Evolutionary conservation across 2,329 filamentous ascomycete genomes (phyloP).

Genomic region (Mycosphaerella sp.): DNA sequence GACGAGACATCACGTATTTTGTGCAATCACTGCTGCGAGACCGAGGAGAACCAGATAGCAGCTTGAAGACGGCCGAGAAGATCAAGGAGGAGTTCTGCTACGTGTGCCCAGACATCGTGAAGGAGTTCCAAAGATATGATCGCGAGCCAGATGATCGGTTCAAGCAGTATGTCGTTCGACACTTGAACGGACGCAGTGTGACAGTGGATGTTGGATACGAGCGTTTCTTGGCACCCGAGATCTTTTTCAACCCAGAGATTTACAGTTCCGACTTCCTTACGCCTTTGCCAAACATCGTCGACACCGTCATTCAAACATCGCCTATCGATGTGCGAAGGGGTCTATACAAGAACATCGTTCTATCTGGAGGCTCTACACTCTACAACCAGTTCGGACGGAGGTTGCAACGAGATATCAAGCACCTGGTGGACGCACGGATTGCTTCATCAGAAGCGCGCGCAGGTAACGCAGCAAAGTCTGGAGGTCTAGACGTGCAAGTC

Average conservation of each 20-base stretch:
- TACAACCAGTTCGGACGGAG: constrained; percentile 98
- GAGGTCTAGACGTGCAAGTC: constrained; percentile 92
- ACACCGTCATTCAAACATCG: constrained; percentile 93
- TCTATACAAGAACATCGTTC: constrained; percentile 98
- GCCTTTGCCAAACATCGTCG: constrained; percentile 86
- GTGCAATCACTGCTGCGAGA: constrained; percentile 94
- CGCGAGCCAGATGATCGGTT: constrained; percentile 80
- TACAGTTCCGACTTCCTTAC: constrained; percentile 99
- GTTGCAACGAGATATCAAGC: constrained; percentile 94
- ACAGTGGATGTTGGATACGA: constrained; percentile 94
- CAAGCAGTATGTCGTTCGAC: constrained; percentile 78
- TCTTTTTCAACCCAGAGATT: constrained; percentile 99
- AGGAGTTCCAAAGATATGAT: constrained; percentile 94
- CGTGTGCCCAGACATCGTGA: constrained; percentile 96
- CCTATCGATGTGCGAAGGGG: constrained; percentile 96
- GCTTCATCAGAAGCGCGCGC: constrained; percentile 85
- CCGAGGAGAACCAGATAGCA: constrained; percentile 92
- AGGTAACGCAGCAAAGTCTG: constrained; percentile 77
- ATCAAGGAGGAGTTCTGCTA: constrained; percentile 99
- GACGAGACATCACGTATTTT: constrained; percentile 97
- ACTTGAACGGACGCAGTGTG: constrained; percentile 78
- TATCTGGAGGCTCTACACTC: constrained; percentile 91
- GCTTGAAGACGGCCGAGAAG: constrained; percentile 91
- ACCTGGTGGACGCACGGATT: constrained; percentile 89
- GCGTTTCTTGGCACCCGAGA: constrained; percentile 94